These are phyloP conservation scores for Aspergillus candidus DNA, from an alignment of 2,329 filamentous ascomycete genomes.

Conservation along the genomic window DNA sequence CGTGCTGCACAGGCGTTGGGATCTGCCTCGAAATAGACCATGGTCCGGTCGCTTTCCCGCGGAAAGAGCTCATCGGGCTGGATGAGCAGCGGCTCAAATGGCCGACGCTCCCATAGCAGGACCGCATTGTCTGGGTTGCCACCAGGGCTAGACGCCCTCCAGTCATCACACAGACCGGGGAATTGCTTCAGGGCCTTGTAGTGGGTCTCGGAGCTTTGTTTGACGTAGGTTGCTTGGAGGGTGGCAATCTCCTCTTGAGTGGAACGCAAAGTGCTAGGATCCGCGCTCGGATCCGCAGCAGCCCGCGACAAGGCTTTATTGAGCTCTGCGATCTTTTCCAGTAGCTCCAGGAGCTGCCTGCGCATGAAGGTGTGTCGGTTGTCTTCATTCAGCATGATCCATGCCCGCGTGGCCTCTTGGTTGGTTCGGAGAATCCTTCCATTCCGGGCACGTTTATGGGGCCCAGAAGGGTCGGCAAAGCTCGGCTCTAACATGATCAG, in stretches of 20 bases:
- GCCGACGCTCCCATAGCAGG: conserved; percentile 63
- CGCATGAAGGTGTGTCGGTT: conserved; percentile 17
- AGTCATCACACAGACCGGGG: conserved; percentile 47
- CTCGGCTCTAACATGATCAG: conserved; percentile 6
- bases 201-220: conserved; percentile 19
- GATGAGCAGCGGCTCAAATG: conserved; percentile 62
- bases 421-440: conserved; percentile 19
- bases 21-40: conserved; percentile 33
- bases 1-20: conserved; percentile 18
- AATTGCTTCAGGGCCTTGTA: conserved; percentile 27
- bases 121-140: conserved; percentile 43
- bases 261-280: conserved; percentile 14
- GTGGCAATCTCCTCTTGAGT: conserved; percentile 17
- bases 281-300: conserved; percentile 19
- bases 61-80: conserved; percentile 61
- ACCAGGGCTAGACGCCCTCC: conserved; percentile 34
- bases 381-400: conserved; percentile 20
- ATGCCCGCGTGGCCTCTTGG: conserved; percentile 7
- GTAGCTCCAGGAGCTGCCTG: conserved; percentile 11
- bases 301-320: conserved; percentile 18
- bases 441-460: conserved; percentile 1
- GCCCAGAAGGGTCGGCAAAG: too few relatives aligned
- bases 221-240: conserved; percentile 5
- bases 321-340: conserved; percentile 25
- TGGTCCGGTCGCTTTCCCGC: conserved; percentile 29